Conservation (phyloP, 2,329 filamentous ascomycete species). For the Canariomyces notabilis region DNA sequence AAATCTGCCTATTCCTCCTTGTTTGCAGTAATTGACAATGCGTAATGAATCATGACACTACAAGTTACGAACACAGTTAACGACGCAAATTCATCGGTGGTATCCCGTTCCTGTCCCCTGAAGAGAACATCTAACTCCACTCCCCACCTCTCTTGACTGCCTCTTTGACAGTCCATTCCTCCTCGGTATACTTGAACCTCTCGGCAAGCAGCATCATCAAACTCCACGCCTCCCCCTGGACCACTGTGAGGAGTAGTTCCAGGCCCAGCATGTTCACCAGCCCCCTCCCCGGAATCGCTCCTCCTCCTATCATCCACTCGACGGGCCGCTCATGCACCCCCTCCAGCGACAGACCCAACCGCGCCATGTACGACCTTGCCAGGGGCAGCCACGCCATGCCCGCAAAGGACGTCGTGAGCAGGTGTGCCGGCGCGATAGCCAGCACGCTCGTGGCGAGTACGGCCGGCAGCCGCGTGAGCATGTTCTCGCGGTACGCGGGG, state of each 20-base stretch:
- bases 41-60: neutral
- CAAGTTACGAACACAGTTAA: neutral
- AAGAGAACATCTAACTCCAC: neutral
- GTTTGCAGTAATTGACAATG: neutral
- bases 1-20: neutral
- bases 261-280: slow-evolving; percentile 42
- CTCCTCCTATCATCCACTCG: slow-evolving; percentile 31
- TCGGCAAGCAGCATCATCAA: slow-evolving; percentile 32
- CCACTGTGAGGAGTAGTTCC: slow-evolving; percentile 41
- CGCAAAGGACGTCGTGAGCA: slow-evolving; percentile 44
- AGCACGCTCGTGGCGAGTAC: slow-evolving; percentile 44
- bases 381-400: slow-evolving; percentile 41
- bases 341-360: slow-evolving; percentile 32
- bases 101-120: neutral
- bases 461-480: slow-evolving; percentile 47
- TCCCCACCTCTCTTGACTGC: slow-evolving; percentile 1
- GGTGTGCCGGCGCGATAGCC: slow-evolving; percentile 37
- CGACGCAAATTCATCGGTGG: too few species aligned
- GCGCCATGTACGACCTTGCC: slow-evolving; percentile 34
- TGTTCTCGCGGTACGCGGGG: slow-evolving; percentile 35
- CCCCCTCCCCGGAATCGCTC: slow-evolving; percentile 36
- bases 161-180: slow-evolving; percentile 24
- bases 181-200: slow-evolving; percentile 16
- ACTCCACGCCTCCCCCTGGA: slow-evolving; percentile 44
- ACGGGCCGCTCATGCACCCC: slow-evolving; percentile 35